Percentiles rank a stretch among this genome's conserved stretches.
phyloP scores from a whole-genome alignment of 2,329 filamentous ascomycete genomes.

The Xylariales sp. region DNA sequence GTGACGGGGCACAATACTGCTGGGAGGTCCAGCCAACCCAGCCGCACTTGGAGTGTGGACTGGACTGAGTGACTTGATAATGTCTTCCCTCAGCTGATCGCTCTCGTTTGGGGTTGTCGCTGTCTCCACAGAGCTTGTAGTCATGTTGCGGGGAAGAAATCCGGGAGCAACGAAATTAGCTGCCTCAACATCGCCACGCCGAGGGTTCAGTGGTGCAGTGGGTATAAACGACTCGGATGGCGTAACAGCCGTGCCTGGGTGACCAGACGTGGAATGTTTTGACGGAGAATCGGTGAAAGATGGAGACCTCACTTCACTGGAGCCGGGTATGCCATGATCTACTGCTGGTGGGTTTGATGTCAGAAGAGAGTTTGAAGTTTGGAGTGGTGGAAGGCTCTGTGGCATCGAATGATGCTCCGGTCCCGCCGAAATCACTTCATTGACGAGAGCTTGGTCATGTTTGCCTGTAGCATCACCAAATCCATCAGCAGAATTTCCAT shows the following conservation, averaged over 20 bases:
- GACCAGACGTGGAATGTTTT: constrained; percentile 15
- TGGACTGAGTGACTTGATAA: constrained; percentile 63
- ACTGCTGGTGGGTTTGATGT: constrained; percentile 6
- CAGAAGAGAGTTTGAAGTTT: constrained; percentile 16
- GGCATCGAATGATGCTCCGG: constrained; percentile 16
- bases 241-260: constrained; percentile 10
- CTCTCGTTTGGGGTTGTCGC: constrained; percentile 60
- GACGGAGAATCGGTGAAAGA: constrained; percentile 11
- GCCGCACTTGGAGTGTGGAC: constrained; percentile 25
- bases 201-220: constrained; percentile 42
- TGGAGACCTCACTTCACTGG: constrained; percentile 11
- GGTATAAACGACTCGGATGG: constrained; percentile 30
- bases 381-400: constrained; percentile 19
- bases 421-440: constrained; percentile 15
- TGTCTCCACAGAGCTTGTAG: constrained; percentile 44
- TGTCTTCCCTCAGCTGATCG: constrained; percentile 68
- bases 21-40: constrained; percentile 11
- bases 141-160: constrained; percentile 36
- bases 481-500: constrained; percentile 6
- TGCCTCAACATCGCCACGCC: constrained; percentile 28
- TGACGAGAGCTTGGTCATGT: constrained; percentile 18
- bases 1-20: neutral
- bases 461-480: constrained; percentile 17
- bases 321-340: neutral
- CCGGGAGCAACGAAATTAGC: constrained; percentile 31